Evolutionary conservation across 2,329 filamentous ascomycete species (phyloP), one percentile per base, ranked within the genome.

Genomic region (Cryphonectria radicalis): DNA sequence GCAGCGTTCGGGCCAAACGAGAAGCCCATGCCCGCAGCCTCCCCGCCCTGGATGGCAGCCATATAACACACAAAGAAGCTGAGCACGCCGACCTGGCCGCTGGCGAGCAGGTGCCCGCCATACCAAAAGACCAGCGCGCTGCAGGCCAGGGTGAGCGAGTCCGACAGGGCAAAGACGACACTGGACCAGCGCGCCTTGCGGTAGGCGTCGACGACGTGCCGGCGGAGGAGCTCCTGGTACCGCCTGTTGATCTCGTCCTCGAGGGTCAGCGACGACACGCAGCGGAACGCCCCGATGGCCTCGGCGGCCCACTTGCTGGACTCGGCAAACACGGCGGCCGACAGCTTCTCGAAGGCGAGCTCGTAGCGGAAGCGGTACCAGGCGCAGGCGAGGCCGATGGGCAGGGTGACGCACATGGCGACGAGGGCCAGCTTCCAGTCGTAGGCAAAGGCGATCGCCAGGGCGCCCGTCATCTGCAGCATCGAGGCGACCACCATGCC

Each of bases 401-500:
- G 87, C 68, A 88, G 79, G 7, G 87, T 86, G 11, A 92, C 88
- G 75, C 89, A 91, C 11, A 90, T 82, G 0, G 88, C 86, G 0
- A 95, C 90, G 0, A 94, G 81, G 0, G 90, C 89, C 11, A 95
- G 84, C 78, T 94, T 95, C 93, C 93, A 95, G 1, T 91, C 91
- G 77, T 91, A 93, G 4, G 86, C 83, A 76, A 93, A 94, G 0
- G 91, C 86, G 67, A 95, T 91, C 60, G 86, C 82, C 19, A 93
- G 80, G 10, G 88, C 89, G 0, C 91, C 92, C 11, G 89, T 76
- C 3, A 95, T 80, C 65, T 88, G 91, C 77, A 93, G 91, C 32
- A 91, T 77, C 11, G 90, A 89, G 28, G 90, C 87, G 72, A 84
- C 84, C 2, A 89, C 85, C 74, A 92, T 84, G 1, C 89, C 86